A percentile compares a stretch with the other conserved stretches of the same genome.
phyloP scores from a whole-genome alignment of 1,284 basidiomycete genomes.

The Rhodotorula glutinis region DNA sequence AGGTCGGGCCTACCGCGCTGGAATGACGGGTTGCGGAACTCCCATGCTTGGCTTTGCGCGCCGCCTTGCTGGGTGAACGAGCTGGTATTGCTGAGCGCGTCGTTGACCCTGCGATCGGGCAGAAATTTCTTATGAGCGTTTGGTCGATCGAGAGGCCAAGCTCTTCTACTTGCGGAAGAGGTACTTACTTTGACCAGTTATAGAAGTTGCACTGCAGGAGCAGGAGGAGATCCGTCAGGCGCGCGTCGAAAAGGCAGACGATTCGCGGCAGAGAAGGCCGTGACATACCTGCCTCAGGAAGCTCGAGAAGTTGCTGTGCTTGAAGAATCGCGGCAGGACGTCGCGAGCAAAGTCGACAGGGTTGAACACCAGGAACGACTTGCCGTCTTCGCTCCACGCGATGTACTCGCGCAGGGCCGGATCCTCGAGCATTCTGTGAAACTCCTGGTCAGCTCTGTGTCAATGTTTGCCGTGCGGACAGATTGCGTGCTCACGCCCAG shows the following conservation, averaged over 20 bases:
- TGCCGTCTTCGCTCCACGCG: constrained; percentile 49
- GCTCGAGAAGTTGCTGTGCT: constrained; percentile 53
- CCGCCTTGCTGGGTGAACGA: constrained; percentile 34
- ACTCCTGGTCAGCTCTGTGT: too few relatives aligned
- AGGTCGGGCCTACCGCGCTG: constrained; percentile 50
- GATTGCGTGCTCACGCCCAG: neutral
- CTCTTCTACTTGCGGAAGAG: neutral
- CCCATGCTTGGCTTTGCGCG: constrained; percentile 47
- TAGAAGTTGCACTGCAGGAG: constrained; percentile 20
- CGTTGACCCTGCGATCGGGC: constrained; percentile 46
- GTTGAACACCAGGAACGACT: constrained; percentile 51
- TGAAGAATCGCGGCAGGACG: constrained; percentile 51
- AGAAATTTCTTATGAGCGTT: too few relatives aligned
- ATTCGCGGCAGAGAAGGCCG: too few relatives aligned
- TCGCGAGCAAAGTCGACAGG: constrained; percentile 51
- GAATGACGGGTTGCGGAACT: constrained; percentile 52
- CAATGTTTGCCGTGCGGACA: too few relatives aligned
- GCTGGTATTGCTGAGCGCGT: constrained; percentile 44
- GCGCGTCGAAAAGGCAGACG: constrained; percentile 42
- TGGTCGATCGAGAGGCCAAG: neutral
- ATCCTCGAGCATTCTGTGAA: constrained; percentile 50
- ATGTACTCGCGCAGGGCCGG: constrained; percentile 48
- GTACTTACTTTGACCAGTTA: constrained; percentile 48
- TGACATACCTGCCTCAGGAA: constrained; percentile 47
- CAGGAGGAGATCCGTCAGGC: neutral